These are phyloP conservation scores for Plasmodium knowlesi DNA, from an alignment of 169 alveolate species.

Conservation along the genomic window DNA sequence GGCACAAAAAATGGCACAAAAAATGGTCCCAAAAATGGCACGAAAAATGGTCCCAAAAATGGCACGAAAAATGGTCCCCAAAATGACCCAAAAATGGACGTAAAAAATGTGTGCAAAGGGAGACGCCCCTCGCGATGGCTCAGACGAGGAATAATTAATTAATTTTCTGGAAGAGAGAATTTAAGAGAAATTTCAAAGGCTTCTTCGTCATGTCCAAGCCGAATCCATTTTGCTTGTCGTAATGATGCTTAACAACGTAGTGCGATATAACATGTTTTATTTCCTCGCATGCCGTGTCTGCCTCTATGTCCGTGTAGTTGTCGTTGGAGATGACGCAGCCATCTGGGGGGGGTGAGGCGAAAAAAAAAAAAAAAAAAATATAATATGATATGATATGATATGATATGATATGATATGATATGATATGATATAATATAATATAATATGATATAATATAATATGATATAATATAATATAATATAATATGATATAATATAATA, in stretches of 20 bases:
- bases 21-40: too few relatives aligned
- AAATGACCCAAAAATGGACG: not conserved
- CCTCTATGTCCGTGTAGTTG: conserved; percentile 23
- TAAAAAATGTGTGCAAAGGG: not conserved
- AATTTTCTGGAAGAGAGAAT: conserved; percentile 50
- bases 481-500: too few relatives aligned
- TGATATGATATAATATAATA: too few relatives aligned
- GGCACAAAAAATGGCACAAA: not conserved
- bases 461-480: too few relatives aligned
- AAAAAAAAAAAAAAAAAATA: not conserved
- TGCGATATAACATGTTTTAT: conserved; percentile 35
- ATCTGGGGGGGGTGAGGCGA: conserved; percentile 4
- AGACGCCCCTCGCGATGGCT: not conserved
- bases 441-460: too few relatives aligned
- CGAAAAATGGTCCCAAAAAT: too few relatives aligned
- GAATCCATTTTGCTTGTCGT: conserved; percentile 55
- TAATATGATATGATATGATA: too few relatives aligned
- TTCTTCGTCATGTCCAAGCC: conserved; percentile 40
- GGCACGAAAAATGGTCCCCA: not conserved
- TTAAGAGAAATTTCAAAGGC: conserved; percentile 38
- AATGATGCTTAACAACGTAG: conserved; percentile 44
- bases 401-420: too few relatives aligned
- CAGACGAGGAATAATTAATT: not conserved
- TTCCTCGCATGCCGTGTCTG: not conserved
- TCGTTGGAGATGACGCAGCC: conserved; percentile 72